Percentiles rank a stretch among this genome's conserved stretches.
phyloP scores from a whole-genome alignment of 805 yeast species.

The Grigorovia jiainica region DNA sequence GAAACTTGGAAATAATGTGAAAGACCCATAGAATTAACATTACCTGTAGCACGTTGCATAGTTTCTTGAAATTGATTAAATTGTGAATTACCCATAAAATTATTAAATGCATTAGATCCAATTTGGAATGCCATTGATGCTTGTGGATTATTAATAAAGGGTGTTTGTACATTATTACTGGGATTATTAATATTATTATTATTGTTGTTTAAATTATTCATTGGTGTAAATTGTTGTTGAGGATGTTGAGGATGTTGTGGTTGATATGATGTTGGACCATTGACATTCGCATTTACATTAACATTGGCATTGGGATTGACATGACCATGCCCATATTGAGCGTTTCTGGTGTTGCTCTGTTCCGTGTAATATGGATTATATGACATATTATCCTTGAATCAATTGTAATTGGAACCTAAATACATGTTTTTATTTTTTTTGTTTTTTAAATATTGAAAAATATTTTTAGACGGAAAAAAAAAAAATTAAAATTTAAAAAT shows the following conservation, averaged over 20 bases:
- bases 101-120: slow-evolving; percentile 67
- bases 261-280: not conserved
- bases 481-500: too few relatives aligned
- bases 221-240: slow-evolving; percentile 1
- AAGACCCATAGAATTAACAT: slow-evolving; percentile 36
- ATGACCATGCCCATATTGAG: slow-evolving; percentile 8
- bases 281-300: slow-evolving; percentile 1
- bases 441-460: too few relatives aligned
- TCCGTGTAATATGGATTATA: slow-evolving; percentile 36
- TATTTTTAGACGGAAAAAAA: too few relatives aligned
- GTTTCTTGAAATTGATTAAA: slow-evolving; percentile 42
- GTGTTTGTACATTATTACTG: slow-evolving; percentile 10
- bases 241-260: not conserved
- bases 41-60: slow-evolving; percentile 32
- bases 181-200: slow-evolving; percentile 7
- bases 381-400: slow-evolving; percentile 22
- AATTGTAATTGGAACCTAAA: too few relatives aligned
- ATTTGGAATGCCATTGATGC: slow-evolving; percentile 80
- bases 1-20: slow-evolving; percentile 88
- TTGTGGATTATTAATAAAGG: slow-evolving; percentile 62
- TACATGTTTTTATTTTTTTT: too few relatives aligned
- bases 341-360: slow-evolving; percentile 1
- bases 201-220: slow-evolving; percentile 28
- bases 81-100: slow-evolving; percentile 44
- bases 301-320: slow-evolving; percentile 11